phyloP scores from a whole-genome alignment of 441 rosid species.

The Erodium texanum region DNA sequence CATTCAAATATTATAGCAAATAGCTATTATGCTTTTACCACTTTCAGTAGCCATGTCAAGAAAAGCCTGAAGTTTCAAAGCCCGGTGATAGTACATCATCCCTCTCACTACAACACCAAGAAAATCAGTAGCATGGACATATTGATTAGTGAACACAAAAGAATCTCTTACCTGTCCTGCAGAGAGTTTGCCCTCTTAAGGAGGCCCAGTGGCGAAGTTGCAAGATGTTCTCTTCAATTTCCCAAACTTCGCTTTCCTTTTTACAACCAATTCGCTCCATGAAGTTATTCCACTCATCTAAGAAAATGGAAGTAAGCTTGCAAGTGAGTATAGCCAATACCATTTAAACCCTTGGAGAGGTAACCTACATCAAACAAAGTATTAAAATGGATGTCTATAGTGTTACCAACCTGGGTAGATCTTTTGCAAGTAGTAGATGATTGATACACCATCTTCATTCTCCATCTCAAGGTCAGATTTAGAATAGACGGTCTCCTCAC shows the following conservation, averaged over 20 bases:
- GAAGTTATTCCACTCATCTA: slow-evolving; percentile 98
- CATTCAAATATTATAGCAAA: background rate
- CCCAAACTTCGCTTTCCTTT: slow-evolving; percentile 64
- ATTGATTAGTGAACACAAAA: slow-evolving; percentile 15
- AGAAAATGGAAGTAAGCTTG: slow-evolving; percentile 13
- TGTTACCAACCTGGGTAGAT: slow-evolving; percentile 66
- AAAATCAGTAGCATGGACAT: slow-evolving; percentile 19
- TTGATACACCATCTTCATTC: slow-evolving; percentile 95
- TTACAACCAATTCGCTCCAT: slow-evolving; percentile 78
- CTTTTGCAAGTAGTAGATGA: slow-evolving; percentile 89
- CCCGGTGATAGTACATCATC: slow-evolving; percentile 97
- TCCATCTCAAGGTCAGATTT: slow-evolving; percentile 89
- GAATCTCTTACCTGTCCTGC: slow-evolving; percentile 69
- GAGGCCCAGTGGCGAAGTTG: slow-evolving; percentile 99
- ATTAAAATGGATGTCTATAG: slow-evolving; percentile 13
- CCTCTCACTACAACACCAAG: slow-evolving; percentile 68
- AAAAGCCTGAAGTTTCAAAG: slow-evolving; percentile 95
- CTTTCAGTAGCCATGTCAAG: slow-evolving; percentile 91
- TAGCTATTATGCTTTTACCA: slow-evolving; percentile 33
- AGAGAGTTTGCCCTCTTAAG: slow-evolving; percentile 92
- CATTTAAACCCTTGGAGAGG: slow-evolving; percentile 10
- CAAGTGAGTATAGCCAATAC: slow-evolving; percentile 9
- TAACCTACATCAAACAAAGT: slow-evolving; percentile 5
- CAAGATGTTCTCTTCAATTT: slow-evolving; percentile 79
- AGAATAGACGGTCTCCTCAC: slow-evolving; percentile 94